Evolutionary conservation across 306 rosid species (phyloP).

Genomic region (Argentina anserina): DNA sequence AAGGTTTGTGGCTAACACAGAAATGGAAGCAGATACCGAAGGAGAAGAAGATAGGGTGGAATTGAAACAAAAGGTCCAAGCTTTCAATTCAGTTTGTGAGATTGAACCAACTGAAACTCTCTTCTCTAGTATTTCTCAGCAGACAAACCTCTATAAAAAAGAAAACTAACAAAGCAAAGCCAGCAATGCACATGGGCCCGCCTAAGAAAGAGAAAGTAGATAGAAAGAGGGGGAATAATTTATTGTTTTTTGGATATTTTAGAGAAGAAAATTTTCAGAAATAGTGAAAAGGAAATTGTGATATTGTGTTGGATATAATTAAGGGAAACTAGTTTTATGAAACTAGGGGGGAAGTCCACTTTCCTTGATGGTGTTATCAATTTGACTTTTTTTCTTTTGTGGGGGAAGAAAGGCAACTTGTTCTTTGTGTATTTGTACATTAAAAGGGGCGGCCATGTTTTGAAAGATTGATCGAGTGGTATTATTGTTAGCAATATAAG

Average conservation of each 20-base stretch:
- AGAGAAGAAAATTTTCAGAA: too few species aligned
- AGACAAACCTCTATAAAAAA: constrained; percentile 28
- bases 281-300: background rate
- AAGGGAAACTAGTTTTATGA: background rate
- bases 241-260: background rate
- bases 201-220: constrained; percentile 29
- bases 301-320: background rate
- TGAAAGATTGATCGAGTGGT: background rate
- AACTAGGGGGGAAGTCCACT: background rate
- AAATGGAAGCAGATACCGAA: background rate
- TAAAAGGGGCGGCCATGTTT: background rate
- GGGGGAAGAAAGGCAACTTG: constrained; percentile 4
- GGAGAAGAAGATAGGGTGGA: background rate
- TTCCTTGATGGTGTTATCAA: background rate
- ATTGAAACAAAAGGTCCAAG: constrained; percentile 15
- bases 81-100: constrained; percentile 32
- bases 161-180: constrained; percentile 37
- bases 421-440: background rate
- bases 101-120: constrained; percentile 32
- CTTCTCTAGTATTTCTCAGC: constrained; percentile 17
- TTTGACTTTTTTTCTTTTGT: background rate
- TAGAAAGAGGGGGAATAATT: constrained; percentile 23
- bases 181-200: constrained; percentile 56
- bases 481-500: background rate
- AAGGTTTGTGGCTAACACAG: constrained; percentile 4